A percentile compares a stretch with the other conserved stretches of the same genome.
Conservation (phyloP, 768 basidiomycete species). For the Suillus weaverae region DNA sequence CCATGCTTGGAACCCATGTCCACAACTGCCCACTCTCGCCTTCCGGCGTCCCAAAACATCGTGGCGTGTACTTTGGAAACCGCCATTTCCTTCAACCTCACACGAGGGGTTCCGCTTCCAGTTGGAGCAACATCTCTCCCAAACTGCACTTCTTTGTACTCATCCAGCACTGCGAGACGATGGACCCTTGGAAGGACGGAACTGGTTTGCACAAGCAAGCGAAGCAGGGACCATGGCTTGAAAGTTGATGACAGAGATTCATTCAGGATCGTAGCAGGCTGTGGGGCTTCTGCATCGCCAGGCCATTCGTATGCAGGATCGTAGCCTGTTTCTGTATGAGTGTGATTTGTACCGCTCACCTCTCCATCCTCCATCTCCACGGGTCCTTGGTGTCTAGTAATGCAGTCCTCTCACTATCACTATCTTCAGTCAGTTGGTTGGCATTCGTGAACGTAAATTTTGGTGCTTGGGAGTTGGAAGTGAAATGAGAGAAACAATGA, state of each 20-base stretch:
- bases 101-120: constrained; percentile 54
- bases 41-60: constrained; percentile 63
- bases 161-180: constrained; percentile 62
- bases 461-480: constrained; percentile 1
- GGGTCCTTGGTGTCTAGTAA: constrained; percentile 3
- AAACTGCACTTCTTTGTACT: constrained; percentile 65
- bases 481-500: neutral
- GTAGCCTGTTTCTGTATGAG: constrained; percentile 29
- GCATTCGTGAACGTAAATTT: constrained; percentile 3
- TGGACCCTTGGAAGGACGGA: constrained; percentile 50
- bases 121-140: constrained; percentile 64
- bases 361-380: constrained; percentile 19
- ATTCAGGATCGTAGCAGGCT: constrained; percentile 2
- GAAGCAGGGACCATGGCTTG: constrained; percentile 25
- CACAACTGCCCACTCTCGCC: constrained; percentile 68
- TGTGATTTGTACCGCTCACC: constrained; percentile 8
- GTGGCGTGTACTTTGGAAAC: constrained; percentile 83
- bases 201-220: constrained; percentile 38
- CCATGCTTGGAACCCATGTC: constrained; percentile 89
- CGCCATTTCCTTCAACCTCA: constrained; percentile 81
- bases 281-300: constrained; percentile 29
- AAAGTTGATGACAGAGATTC: constrained; percentile 25
- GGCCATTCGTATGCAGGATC: constrained; percentile 65
- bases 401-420: neutral
- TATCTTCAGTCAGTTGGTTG: neutral